A percentile compares a stretch with the other conserved stretches of the same genome.
phyloP scores from a whole-genome alignment of 148 eudicot genomes.

The Cornus kousa region DNA sequence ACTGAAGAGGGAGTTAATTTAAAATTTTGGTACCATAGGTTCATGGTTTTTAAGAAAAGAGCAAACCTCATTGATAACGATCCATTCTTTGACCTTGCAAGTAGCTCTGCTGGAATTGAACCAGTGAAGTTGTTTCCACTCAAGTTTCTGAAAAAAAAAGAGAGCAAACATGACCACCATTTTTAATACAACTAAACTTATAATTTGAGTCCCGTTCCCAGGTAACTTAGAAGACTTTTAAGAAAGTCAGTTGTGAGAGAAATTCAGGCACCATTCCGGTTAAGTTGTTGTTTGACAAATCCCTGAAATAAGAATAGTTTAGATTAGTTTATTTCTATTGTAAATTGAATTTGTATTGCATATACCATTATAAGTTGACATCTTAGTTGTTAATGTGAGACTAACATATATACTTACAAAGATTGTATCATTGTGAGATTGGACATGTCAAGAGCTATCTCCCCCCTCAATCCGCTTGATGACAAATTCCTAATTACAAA shows the following conservation, averaged over 20 bases:
- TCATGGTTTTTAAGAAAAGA: not conserved
- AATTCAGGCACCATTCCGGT: conserved; percentile 39
- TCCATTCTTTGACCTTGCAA: conserved; percentile 23
- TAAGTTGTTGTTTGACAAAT: conserved; percentile 44
- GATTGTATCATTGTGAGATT: conserved; percentile 35
- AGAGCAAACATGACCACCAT: not conserved
- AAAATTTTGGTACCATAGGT: not conserved
- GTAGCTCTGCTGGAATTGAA: conserved; percentile 25
- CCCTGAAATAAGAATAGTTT: conserved; percentile 22
- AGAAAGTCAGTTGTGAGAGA: conserved; percentile 21
- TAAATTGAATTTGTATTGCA: too few relatives aligned
- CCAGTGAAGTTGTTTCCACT: conserved; percentile 31
- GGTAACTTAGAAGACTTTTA: conserved; percentile 33
- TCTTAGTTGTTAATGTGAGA: not conserved
- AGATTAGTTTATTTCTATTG: too few relatives aligned
- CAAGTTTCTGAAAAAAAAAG: conserved; percentile 26
- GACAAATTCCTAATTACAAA: conserved; percentile 40
- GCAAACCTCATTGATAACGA: conserved; percentile 30
- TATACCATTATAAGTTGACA: not conserved
- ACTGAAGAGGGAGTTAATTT: too few relatives aligned
- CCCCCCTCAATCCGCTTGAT: conserved; percentile 35
- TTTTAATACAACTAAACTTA: not conserved
- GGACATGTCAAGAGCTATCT: conserved; percentile 19
- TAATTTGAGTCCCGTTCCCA: not conserved
- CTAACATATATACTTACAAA: conserved; percentile 24